Percentiles rank a stretch among this genome's conserved stretches.
Evolutionary conservation across 2,329 filamentous ascomycete species (phyloP).

Genomic region (Colletotrichum liaoningense): DNA sequence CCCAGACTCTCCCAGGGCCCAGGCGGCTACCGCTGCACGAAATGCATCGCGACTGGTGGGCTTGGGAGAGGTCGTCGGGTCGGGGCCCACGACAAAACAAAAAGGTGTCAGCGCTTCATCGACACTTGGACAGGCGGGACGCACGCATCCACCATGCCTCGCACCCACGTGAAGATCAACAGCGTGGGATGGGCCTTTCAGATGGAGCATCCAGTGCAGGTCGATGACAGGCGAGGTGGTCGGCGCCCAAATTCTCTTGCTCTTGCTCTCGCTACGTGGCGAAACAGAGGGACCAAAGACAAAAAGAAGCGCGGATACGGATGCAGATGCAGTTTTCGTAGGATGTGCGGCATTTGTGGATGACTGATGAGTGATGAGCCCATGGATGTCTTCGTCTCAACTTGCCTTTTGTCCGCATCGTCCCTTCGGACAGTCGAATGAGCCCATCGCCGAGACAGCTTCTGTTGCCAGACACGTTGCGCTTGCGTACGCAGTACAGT

Average conservation of each 20-base stretch:
- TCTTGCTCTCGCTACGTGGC: not conserved
- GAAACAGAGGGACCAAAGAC: constrained; percentile 3
- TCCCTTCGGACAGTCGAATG: constrained; percentile 3
- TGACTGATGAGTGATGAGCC: not conserved
- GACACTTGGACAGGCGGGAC: constrained; percentile 3
- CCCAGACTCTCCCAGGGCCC: not conserved
- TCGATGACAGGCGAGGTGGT: not conserved
- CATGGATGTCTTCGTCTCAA: not conserved
- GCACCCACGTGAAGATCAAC: constrained; percentile 27
- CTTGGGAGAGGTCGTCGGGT: not conserved
- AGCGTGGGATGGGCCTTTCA: not conserved
- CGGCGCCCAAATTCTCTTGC: not conserved
- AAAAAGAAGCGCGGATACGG: not conserved
- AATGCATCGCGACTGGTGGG: not conserved
- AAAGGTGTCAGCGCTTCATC: constrained; percentile 1
- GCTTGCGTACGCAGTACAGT: constrained; percentile 14
- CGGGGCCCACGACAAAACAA: not conserved
- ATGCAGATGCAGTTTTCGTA: not conserved
- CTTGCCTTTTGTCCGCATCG: not conserved
- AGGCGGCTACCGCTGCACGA: not conserved
- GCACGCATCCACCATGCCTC: not conserved
- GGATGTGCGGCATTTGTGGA: not conserved
- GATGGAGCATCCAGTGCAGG: constrained; percentile 23
- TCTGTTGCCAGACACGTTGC: constrained; percentile 22
- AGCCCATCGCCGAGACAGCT: constrained; percentile 24